Conservation (phyloP, 176 grass and related monocot genomes). For the Oryza nivara region DNA sequence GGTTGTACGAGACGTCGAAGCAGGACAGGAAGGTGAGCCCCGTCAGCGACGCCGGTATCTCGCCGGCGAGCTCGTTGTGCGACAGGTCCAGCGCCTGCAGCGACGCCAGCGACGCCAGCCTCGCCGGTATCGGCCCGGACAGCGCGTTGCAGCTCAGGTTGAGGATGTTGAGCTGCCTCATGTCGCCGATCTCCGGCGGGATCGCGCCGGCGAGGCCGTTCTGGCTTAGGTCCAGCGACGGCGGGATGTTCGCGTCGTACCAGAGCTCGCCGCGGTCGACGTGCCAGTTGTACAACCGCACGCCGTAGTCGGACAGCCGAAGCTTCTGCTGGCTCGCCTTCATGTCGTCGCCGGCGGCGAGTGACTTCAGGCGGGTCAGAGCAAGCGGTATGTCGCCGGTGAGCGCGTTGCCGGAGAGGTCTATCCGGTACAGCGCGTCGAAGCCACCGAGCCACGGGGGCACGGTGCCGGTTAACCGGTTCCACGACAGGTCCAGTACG, state of each 20-base stretch:
- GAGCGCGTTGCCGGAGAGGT: slow-evolving; percentile 54
- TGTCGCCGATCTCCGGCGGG: slow-evolving; percentile 7
- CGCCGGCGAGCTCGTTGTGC: slow-evolving; percentile 35
- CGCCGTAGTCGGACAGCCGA: neutral
- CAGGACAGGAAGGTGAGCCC: slow-evolving; percentile 39
- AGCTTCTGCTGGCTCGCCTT: neutral
- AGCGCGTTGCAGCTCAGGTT: slow-evolving; percentile 54
- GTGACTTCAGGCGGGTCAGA: slow-evolving; percentile 13
- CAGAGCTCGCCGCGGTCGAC: slow-evolving; percentile 3
- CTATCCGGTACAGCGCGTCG: slow-evolving; percentile 35
- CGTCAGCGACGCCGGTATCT: slow-evolving; percentile 32
- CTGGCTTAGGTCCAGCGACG: slow-evolving; percentile 42
- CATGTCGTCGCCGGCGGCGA: neutral
- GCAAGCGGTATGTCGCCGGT: slow-evolving; percentile 37
- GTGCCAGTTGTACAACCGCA: slow-evolving; percentile 29
- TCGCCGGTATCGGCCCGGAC: slow-evolving; percentile 29
- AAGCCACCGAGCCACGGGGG: too few species aligned
- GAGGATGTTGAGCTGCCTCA: neutral
- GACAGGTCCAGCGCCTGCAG: slow-evolving; percentile 42
- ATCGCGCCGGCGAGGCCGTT: slow-evolving; percentile 48
- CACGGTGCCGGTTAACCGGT: slow-evolving; percentile 28
- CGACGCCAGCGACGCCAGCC: neutral
- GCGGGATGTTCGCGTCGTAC: slow-evolving; percentile 41
- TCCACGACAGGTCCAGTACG: slow-evolving; percentile 50
- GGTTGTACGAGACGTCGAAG: slow-evolving; percentile 32